Evolutionary conservation across 2,329 filamentous ascomycete genomes (phyloP).

Genomic region (Aspergillus calidoustus): DNA sequence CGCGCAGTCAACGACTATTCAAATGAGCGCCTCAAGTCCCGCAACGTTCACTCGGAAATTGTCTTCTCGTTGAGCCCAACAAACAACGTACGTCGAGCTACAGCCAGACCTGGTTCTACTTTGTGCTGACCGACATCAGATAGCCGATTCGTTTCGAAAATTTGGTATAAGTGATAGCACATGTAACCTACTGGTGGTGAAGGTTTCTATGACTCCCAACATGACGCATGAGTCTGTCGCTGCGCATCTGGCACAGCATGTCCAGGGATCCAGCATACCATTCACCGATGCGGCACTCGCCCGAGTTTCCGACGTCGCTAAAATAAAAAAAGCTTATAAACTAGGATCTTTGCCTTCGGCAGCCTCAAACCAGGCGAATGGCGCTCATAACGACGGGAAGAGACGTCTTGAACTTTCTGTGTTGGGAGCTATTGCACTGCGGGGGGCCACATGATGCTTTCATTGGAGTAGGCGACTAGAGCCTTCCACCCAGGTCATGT

Average conservation of each 20-base stretch:
- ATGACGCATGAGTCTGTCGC: slow-evolving; percentile 55
- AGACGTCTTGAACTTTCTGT: slow-evolving; percentile 67
- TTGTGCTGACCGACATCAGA: slow-evolving; percentile 57
- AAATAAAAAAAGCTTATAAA: slow-evolving; percentile 86
- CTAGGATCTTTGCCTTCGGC: slow-evolving; percentile 64
- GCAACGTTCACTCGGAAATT: slow-evolving; percentile 87
- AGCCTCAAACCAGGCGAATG: slow-evolving; percentile 26
- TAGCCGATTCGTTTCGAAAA: slow-evolving; percentile 85
- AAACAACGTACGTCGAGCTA: slow-evolving; percentile 69
- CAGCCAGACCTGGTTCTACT: slow-evolving; percentile 9
- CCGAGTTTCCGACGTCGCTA: slow-evolving; percentile 65
- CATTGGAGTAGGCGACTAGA: neutral
- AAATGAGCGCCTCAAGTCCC: slow-evolving; percentile 69
- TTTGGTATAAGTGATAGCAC: slow-evolving; percentile 79
- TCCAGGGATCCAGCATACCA: slow-evolving; percentile 64
- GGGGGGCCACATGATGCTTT: slow-evolving; percentile 56
- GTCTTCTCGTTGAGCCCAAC: slow-evolving; percentile 79
- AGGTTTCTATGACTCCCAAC: slow-evolving; percentile 65
- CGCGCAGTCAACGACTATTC: slow-evolving; percentile 72
- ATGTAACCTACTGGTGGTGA: slow-evolving; percentile 76
- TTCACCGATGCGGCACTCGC: slow-evolving; percentile 69
- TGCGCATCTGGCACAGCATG: slow-evolving; percentile 63
- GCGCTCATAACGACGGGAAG: slow-evolving; percentile 28
- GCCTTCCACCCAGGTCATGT: neutral
- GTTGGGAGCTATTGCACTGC: slow-evolving; percentile 77